phyloP scores from a whole-genome alignment of 805 yeast species.

The Scheffersomyces amazonensis region DNA sequence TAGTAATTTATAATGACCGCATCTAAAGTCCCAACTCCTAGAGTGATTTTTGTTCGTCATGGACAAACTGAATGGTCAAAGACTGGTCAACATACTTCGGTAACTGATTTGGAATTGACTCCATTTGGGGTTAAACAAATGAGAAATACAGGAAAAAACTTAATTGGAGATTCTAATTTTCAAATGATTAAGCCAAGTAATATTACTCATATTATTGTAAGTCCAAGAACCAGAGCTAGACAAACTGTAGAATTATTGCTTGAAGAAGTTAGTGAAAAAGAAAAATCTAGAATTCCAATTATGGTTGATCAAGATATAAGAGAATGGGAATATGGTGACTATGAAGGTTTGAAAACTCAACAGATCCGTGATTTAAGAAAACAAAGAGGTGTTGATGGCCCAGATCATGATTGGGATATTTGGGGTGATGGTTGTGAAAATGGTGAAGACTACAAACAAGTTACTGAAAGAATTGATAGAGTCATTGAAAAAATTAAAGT shows the following conservation, averaged over 20 bases:
- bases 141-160: slow-evolving; percentile 64
- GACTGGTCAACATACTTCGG: slow-evolving; percentile 87
- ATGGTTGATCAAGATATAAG: slow-evolving; percentile 65
- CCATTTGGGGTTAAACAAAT: slow-evolving; percentile 75
- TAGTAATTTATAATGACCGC: too few species aligned
- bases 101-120: slow-evolving; percentile 79
- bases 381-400: slow-evolving; percentile 51
- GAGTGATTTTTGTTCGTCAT: slow-evolving; percentile 73
- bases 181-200: slow-evolving; percentile 60
- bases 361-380: slow-evolving; percentile 62
- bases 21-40: slow-evolving; percentile 46
- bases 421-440: slow-evolving; percentile 93
- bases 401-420: slow-evolving; percentile 61
- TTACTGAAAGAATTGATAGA: slow-evolving; percentile 68
- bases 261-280: slow-evolving; percentile 23
- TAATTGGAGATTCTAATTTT: slow-evolving; percentile 55
- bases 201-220: slow-evolving; percentile 64
- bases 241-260: slow-evolving; percentile 69
- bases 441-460: slow-evolving; percentile 71
- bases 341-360: slow-evolving; percentile 76
- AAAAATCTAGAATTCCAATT: slow-evolving; percentile 38
- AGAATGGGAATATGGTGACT: slow-evolving; percentile 97
- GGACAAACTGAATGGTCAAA: slow-evolving; percentile 97
- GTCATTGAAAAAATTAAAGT: slow-evolving; percentile 62
- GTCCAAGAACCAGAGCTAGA: slow-evolving; percentile 80